These are phyloP conservation scores for Aeschynomene evenia DNA, from an alignment of 306 rosid species.

Conservation along the genomic window DNA sequence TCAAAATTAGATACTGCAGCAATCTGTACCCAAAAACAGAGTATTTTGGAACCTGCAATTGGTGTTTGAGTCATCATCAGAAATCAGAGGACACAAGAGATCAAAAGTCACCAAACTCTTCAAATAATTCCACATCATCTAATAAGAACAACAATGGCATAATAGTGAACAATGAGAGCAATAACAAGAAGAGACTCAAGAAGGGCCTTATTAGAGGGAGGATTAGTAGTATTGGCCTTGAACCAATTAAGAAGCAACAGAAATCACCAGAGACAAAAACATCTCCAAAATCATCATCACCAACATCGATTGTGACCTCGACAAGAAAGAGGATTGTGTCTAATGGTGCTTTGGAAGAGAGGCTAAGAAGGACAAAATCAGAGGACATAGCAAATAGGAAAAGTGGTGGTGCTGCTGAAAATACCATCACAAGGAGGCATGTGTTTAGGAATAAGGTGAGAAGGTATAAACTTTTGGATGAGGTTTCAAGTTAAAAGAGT, in stretches of 20 bases:
- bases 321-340: constrained; percentile 60
- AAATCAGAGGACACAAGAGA: constrained; percentile 56
- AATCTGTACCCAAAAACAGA: constrained; percentile 71
- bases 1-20: constrained; percentile 73
- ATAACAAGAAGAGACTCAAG: constrained; percentile 15
- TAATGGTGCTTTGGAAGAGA: constrained; percentile 46
- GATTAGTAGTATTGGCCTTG: not conserved
- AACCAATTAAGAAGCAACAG: constrained; percentile 66
- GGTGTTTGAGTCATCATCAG: constrained; percentile 82
- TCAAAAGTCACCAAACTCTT: constrained; percentile 65
- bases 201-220: constrained; percentile 33
- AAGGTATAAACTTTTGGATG: constrained; percentile 95
- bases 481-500: constrained; percentile 68
- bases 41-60: constrained; percentile 63
- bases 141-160: constrained; percentile 26
- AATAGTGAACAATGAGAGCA: constrained; percentile 8
- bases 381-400: constrained; percentile 44
- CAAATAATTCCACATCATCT: constrained; percentile 76
- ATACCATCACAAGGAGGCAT: constrained; percentile 52
- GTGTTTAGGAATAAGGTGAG: constrained; percentile 83
- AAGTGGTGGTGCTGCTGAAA: constrained; percentile 36
- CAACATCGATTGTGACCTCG: constrained; percentile 36
- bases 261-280: constrained; percentile 42
- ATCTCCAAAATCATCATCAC: constrained; percentile 18
- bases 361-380: constrained; percentile 60